These are phyloP conservation scores for Ceratocystis lukuohia DNA, from an alignment of 2,329 filamentous ascomycete genomes.

Conservation along the genomic window DNA sequence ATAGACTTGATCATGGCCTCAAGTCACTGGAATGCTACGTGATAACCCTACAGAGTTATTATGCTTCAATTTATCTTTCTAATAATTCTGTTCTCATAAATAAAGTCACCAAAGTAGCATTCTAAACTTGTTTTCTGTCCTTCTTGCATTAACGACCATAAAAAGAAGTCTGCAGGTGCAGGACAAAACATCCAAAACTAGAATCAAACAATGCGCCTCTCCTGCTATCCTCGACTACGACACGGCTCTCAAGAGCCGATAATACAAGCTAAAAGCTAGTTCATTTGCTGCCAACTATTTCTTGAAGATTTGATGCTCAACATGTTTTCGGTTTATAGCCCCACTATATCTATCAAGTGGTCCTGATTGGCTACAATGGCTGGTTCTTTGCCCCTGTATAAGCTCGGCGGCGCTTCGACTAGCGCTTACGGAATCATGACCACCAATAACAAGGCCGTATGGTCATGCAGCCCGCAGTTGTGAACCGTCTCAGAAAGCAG, in stretches of 20 bases:
- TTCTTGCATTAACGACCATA: too few relatives aligned
- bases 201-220: too few relatives aligned
- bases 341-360: background rate
- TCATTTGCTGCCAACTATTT: background rate
- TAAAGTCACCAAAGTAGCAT: too few relatives aligned
- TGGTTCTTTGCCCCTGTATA: conserved; percentile 12
- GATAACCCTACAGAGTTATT: too few relatives aligned
- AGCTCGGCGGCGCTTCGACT: conserved; percentile 13
- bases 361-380: conserved; percentile 11
- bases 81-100: too few relatives aligned
- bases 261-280: background rate
- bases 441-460: conserved; percentile 13
- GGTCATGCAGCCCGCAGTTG: background rate
- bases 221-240: too few relatives aligned
- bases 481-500: background rate
- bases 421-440: conserved; percentile 15
- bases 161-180: too few relatives aligned
- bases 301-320: conserved; percentile 7
- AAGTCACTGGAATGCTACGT: too few relatives aligned
- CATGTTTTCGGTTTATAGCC: conserved; percentile 7
- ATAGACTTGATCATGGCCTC: too few relatives aligned
- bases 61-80: too few relatives aligned
- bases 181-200: too few relatives aligned
- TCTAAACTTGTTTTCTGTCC: too few relatives aligned
- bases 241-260: background rate